Conservation (phyloP, 495 filamentous ascomycete genomes). For the Podospora australis region DNA sequence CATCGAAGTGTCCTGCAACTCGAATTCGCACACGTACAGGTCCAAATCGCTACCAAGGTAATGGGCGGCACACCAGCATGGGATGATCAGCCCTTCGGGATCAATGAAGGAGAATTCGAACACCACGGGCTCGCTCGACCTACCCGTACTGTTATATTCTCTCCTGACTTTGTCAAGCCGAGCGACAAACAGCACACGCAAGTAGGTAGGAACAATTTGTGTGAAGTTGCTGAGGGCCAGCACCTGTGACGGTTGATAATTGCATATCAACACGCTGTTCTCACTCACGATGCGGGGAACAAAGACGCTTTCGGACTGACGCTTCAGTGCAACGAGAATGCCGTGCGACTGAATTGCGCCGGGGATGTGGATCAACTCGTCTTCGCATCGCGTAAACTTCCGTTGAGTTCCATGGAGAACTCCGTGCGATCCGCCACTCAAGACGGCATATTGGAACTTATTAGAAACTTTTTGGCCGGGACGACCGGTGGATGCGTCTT, state of each 20-base stretch:
- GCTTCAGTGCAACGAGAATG: constrained; percentile 21
- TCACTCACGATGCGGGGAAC: constrained; percentile 20
- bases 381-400: constrained; percentile 18
- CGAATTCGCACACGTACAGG: constrained; percentile 24
- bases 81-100: constrained; percentile 14
- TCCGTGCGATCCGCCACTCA: constrained; percentile 15
- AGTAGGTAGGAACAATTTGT: constrained; percentile 17
- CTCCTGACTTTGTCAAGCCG: constrained; percentile 11
- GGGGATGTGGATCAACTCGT: constrained; percentile 22
- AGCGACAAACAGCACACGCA: constrained; percentile 15
- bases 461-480: too few relatives aligned
- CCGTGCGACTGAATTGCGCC: constrained; percentile 19
- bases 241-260: constrained; percentile 13
- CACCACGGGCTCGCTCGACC: constrained; percentile 17
- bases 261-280: constrained; percentile 15
- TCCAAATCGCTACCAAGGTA: constrained; percentile 14
- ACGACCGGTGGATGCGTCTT: too few relatives aligned
- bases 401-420: constrained; percentile 17
- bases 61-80: constrained; percentile 22
- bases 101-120: constrained; percentile 21
- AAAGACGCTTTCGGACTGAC: constrained; percentile 11
- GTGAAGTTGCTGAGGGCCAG: constrained; percentile 17
- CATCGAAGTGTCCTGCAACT: constrained; percentile 18
- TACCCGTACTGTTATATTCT: constrained; percentile 6
- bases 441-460: constrained; percentile 16